phyloP scores from a whole-genome alignment of 129 eudicot genomes.

The Flaveria linearis region DNA sequence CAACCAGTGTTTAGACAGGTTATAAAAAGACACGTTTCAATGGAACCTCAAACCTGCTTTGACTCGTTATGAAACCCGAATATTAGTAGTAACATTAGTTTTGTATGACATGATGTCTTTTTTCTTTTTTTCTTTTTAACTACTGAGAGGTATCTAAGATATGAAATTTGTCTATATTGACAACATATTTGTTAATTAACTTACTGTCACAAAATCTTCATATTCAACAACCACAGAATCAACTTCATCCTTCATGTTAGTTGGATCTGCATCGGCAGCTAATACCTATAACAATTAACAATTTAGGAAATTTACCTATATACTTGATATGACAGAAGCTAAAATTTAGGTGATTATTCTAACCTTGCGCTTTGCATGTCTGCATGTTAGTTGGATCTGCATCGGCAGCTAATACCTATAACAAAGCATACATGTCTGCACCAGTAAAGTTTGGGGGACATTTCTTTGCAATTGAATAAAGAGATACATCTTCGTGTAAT shows the following conservation, averaged over 20 bases:
- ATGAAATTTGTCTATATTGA: background rate
- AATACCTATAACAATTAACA: constrained; percentile 47
- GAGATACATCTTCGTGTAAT: constrained; percentile 83
- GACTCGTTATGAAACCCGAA: background rate
- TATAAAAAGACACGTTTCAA: background rate
- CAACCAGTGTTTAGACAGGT: background rate
- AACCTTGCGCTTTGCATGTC: constrained; percentile 95
- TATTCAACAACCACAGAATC: constrained; percentile 76
- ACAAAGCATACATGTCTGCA: constrained; percentile 98
- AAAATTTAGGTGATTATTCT: constrained; percentile 14
- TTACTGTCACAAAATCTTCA: constrained; percentile 79
- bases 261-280: constrained; percentile 53
- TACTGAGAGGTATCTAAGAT: background rate
- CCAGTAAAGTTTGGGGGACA: constrained; percentile 96
- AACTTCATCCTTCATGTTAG: constrained; percentile 46
- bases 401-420: too few relatives aligned
- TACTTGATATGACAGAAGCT: background rate
- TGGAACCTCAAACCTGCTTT: background rate
- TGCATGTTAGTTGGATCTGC: too few relatives aligned
- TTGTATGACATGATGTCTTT: background rate
- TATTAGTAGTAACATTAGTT: background rate
- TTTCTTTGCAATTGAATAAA: constrained; percentile 66
- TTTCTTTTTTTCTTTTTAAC: background rate
- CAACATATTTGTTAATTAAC: constrained; percentile 4
- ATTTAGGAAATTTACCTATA: constrained; percentile 10